These are phyloP conservation scores for Ogataea saltuana DNA, from an alignment of 805 yeast genomes.

Conservation along the genomic window DNA sequence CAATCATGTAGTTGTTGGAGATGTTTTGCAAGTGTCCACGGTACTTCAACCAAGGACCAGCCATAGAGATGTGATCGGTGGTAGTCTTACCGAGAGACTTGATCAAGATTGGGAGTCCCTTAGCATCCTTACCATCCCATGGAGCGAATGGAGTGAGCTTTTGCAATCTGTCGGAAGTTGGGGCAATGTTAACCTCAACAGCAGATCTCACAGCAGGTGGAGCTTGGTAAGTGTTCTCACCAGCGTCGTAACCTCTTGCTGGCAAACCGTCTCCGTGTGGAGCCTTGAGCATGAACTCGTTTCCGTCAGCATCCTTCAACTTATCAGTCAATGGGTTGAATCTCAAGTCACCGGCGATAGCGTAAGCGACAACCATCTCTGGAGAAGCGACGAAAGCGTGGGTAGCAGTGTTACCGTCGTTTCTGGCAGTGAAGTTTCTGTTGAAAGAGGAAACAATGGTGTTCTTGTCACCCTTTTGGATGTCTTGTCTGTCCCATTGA, in stretches of 20 bases:
- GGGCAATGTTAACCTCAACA: conserved; percentile 75
- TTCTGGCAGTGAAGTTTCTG: conserved; percentile 97
- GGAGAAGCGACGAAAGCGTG: conserved; percentile 99
- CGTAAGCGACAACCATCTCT: conserved; percentile 95
- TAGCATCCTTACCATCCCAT: conserved; percentile 96
- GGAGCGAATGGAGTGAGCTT: conserved; percentile 88
- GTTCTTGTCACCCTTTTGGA: conserved; percentile 62
- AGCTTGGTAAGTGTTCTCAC: conserved; percentile 91
- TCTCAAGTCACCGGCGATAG: conserved; percentile 88
- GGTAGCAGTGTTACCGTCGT: conserved; percentile 97
- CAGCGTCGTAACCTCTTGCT: conserved; percentile 56
- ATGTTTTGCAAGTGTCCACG: conserved; percentile 99
- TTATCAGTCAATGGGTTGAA: conserved; percentile 90
- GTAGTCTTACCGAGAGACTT: conserved; percentile 98
- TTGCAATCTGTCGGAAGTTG: conserved; percentile 96
- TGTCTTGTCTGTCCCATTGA: conserved; percentile 95
- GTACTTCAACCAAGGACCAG: conserved; percentile 99
- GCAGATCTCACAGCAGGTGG: conserved; percentile 85
- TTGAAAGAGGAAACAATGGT: conserved; percentile 96
- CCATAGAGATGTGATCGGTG: conserved; percentile 99
- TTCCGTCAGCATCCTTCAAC: conserved; percentile 70
- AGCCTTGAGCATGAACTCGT: conserved; percentile 72
- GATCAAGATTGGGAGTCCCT: conserved; percentile 86
- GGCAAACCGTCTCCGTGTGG: conserved; percentile 89
- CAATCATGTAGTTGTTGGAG: conserved; percentile 98